Evolutionary conservation across 2,329 filamentous ascomycete genomes (phyloP).

Genomic region (Aschersonia sp.): DNA sequence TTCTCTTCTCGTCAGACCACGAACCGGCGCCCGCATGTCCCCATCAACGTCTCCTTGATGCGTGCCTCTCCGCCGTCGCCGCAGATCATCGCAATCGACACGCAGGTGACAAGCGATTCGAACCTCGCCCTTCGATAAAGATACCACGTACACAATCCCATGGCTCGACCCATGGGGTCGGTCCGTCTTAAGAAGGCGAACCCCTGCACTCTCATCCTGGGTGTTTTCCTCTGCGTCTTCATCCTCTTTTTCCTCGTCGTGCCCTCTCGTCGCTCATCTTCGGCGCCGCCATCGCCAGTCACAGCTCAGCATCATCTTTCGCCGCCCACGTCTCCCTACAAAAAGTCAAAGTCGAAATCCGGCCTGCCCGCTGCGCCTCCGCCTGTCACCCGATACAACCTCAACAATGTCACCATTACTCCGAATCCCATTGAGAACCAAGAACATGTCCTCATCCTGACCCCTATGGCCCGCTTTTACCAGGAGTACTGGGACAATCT

Average conservation of each 20-base stretch:
- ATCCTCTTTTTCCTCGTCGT: constrained; percentile 50
- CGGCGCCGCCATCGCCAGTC: constrained; percentile 32
- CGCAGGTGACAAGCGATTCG: too few relatives aligned
- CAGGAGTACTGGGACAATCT: constrained; percentile 93
- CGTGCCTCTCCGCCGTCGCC: too few relatives aligned
- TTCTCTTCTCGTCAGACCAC: too few relatives aligned
- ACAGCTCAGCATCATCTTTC: constrained; percentile 28
- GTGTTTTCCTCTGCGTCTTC: constrained; percentile 57
- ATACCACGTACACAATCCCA: constrained; percentile 12
- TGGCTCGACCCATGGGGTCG: constrained; percentile 45
- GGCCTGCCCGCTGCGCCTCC: constrained; percentile 38
- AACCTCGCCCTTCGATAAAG: too few relatives aligned
- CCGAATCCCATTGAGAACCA: constrained; percentile 59
- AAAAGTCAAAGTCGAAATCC: constrained; percentile 21
- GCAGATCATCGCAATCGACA: too few relatives aligned
- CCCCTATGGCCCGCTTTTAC: constrained; percentile 88
- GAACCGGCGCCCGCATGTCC: too few relatives aligned
- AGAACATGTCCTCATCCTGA: constrained; percentile 82
- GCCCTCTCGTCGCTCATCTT: constrained; percentile 31
- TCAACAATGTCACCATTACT: constrained; percentile 88
- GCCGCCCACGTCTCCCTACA: constrained; percentile 27
- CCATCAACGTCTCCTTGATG: too few relatives aligned
- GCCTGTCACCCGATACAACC: constrained; percentile 81
- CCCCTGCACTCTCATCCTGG: constrained; percentile 61
- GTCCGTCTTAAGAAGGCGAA: constrained; percentile 69